Percentiles rank a stretch among this genome's conserved stretches.
Conservation (phyloP, 2,329 filamentous ascomycete genomes). For the Exophiala alcalophila region DNA sequence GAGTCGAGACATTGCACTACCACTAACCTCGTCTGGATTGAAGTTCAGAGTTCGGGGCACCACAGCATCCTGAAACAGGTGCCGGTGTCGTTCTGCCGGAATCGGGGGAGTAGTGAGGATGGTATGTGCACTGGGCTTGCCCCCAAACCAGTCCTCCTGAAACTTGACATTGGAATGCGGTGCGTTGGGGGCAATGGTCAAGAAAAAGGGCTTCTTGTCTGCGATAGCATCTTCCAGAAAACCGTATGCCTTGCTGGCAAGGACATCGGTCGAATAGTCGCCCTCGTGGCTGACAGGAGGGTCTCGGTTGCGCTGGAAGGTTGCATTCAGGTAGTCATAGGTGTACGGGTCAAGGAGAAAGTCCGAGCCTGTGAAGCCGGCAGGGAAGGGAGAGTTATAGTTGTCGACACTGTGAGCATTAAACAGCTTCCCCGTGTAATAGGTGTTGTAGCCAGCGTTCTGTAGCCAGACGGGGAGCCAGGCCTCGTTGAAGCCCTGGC, state of each 20-base stretch:
- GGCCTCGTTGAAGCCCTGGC: conserved; percentile 49
- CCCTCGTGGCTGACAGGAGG: conserved; percentile 55
- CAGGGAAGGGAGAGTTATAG: conserved; percentile 43
- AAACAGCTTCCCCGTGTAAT: conserved; percentile 57
- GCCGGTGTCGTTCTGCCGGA: conserved; percentile 58
- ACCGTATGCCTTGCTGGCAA: conserved; percentile 57
- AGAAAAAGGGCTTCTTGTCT: conserved; percentile 60
- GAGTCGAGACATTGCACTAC: too few species aligned
- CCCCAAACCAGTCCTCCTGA: conserved; percentile 32
- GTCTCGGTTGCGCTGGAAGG: conserved; percentile 59
- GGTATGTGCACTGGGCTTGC: conserved; percentile 29
- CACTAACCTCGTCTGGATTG: conserved; percentile 57
- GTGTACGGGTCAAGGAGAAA: conserved; percentile 51
- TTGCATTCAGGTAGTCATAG: conserved; percentile 65
- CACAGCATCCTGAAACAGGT: conserved; percentile 59
- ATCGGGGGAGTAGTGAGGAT: conserved; percentile 51
- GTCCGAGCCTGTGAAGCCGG: conserved; percentile 42
- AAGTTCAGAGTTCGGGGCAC: conserved; percentile 64
- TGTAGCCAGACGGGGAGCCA: conserved; percentile 55
- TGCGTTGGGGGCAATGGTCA: conserved; percentile 63
- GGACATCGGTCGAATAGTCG: conserved; percentile 57
- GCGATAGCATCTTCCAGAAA: conserved; percentile 61
- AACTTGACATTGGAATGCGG: conserved; percentile 59
- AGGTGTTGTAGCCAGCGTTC: conserved; percentile 51
- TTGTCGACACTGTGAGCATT: conserved; percentile 51